A percentile compares a stretch with the other conserved stretches of the same genome.
Evolutionary conservation across 495 filamentous ascomycete genomes (phyloP).

Genomic region (Penicillium paxilli): DNA sequence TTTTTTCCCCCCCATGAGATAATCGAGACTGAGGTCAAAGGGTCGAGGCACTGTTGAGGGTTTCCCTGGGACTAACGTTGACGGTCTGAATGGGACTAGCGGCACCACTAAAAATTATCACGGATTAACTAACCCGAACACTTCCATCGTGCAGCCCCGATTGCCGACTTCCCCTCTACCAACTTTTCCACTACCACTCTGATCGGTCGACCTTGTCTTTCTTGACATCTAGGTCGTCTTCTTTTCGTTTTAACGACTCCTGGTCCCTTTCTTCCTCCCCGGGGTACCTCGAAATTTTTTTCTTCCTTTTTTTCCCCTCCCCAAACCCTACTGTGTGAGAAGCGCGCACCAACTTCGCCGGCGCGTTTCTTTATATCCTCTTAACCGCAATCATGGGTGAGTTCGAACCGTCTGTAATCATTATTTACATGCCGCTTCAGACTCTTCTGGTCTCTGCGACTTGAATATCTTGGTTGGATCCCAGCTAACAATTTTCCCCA

Average conservation of each 20-base stretch:
- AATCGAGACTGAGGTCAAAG: too few species aligned
- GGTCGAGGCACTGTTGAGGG: neutral
- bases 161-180: constrained; percentile 42
- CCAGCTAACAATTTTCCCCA: constrained; percentile 15
- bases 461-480: neutral
- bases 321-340: constrained; percentile 28
- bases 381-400: constrained; percentile 85
- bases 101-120: constrained; percentile 53
- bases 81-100: constrained; percentile 40
- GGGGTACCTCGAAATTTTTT: constrained; percentile 19
- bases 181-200: constrained; percentile 30
- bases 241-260: constrained; percentile 8
- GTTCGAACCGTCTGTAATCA: constrained; percentile 30
- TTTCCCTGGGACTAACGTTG: neutral
- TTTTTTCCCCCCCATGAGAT: neutral
- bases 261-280: constrained; percentile 10
- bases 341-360: constrained; percentile 45
- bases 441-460: neutral
- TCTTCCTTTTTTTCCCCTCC: constrained; percentile 17
- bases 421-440: neutral
- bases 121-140: constrained; percentile 42
- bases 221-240: constrained; percentile 14
- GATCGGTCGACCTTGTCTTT: constrained; percentile 17
- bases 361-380: constrained; percentile 46
- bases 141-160: constrained; percentile 30